Evolutionary conservation across 192 early-diverging fungal genomes (phyloP).

Genomic region (Entomortierella chlamydospora): DNA sequence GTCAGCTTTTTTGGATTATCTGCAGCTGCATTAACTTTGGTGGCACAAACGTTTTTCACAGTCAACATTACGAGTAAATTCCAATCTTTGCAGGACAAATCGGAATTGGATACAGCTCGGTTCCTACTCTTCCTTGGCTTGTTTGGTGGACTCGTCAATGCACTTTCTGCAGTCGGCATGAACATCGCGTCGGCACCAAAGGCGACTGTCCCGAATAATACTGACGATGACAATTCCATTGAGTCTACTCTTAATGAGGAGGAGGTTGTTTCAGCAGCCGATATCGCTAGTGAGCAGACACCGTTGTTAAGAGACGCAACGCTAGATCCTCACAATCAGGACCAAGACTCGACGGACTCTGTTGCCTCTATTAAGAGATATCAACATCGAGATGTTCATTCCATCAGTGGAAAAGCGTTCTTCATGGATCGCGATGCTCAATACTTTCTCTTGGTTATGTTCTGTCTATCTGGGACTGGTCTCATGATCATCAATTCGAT

Average conservation of each 20-base stretch:
- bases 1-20: constrained; percentile 50
- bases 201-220: neutral
- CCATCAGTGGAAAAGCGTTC: constrained; percentile 35
- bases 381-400: neutral
- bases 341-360: no score
- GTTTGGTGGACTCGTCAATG: constrained; percentile 23
- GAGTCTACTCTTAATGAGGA: no score
- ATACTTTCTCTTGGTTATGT: constrained; percentile 28
- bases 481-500: constrained; percentile 55
- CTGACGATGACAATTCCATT: neutral
- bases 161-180: constrained; percentile 11
- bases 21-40: constrained; percentile 18
- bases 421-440: constrained; percentile 45
- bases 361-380: no score
- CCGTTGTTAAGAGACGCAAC: constrained; percentile 16
- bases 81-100: neutral
- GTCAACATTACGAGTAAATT: neutral
- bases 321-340: no score
- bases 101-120: constrained; percentile 15
- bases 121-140: constrained; percentile 40
- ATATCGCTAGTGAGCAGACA: neutral
- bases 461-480: constrained; percentile 38
- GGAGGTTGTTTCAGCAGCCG: no score
- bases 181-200: constrained; percentile 16
- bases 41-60: constrained; percentile 32